Evolutionary conservation across 176 grass and related monocot genomes (phyloP).

Genomic region (Carex scoparia): DNA sequence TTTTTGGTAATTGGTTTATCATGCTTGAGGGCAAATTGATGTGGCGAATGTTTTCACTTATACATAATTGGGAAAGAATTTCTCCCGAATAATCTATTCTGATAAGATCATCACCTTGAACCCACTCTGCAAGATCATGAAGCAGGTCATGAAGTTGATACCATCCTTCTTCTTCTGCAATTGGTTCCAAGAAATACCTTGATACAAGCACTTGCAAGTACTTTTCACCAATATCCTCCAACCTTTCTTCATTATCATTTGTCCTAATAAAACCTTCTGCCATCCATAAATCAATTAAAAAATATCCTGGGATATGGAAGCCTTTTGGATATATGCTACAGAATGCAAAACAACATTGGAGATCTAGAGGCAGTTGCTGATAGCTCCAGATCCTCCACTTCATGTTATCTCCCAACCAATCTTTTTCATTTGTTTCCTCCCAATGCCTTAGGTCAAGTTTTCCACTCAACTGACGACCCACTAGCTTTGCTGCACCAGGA

Average conservation of each 20-base stretch:
- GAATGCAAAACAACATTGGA: neutral
- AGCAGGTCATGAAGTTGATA: neutral
- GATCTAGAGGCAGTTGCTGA: neutral
- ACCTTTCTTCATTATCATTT: neutral
- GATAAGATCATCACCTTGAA: neutral
- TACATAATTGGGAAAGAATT: neutral
- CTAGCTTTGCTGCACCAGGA: neutral
- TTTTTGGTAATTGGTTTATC: neutral
- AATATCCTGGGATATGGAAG: fast-evolving
- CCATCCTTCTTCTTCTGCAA: neutral
- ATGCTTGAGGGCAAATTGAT: neutral
- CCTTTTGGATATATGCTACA: neutral
- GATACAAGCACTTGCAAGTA: neutral
- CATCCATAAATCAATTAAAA: neutral
- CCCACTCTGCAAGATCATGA: neutral
- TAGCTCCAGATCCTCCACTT: neutral
- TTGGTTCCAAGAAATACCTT: neutral
- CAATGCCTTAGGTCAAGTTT: neutral
- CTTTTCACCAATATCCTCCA: neutral
- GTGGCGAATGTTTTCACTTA: neutral
- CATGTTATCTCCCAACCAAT: neutral
- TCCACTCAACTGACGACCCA: neutral
- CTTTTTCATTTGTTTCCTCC: neutral
- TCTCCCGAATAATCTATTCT: neutral
- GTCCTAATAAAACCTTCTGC: neutral